Base-by-base conservation (phyloP, 495 filamentous ascomycete species). In the Hamigera avellanea region DNA sequence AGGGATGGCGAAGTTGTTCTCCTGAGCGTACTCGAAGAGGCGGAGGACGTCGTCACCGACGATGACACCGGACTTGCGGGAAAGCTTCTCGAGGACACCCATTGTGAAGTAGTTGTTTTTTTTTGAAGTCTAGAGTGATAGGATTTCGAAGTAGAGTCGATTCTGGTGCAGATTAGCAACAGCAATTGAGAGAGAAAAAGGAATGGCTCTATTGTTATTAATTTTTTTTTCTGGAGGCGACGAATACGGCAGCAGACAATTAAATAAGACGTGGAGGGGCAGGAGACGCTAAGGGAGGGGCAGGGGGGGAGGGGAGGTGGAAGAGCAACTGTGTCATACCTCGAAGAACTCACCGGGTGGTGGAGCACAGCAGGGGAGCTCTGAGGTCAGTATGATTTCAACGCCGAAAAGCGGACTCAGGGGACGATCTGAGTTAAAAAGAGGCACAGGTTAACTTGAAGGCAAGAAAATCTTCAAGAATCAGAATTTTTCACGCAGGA, bases 1-100 rank as follows among this genome's bases (percentile, higher is more conserved):
- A 39, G 91, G 91, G 44, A 96, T 85, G 53, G 91, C 89, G 48
- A 84, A 95, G 26, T 76, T 60, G 41, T 89, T 69, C 69, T 91
- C 73, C 53, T 87, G 78, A 33, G 81, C 81, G 59, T 94, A 82
- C 56, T 81, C 73, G 71, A 95, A 93, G 46, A 93, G 82, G 67
- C 52, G 56, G 45, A 63, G 56, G 49, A 91, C 83, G 61, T 91
- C 83, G 50, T 91, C 81, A 52, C 84, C 84, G 59, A 82, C 76
- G 66, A 88, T 85, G 69, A 93, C 85, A 54, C 85, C 85, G 49
- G 68, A 53, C 75, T 88, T 89, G 59, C 81, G 76, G 61, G 58
- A 73, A 34, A 91, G 75, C 54, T 77, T 61, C 40, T 81, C 75
- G 44, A 64, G 52, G 49, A 59, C 69, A 74, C 78, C 76, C 76